Conservation (phyloP, 1,284 basidiomycete genomes). For the Neotropicomus parvogracilis region DNA sequence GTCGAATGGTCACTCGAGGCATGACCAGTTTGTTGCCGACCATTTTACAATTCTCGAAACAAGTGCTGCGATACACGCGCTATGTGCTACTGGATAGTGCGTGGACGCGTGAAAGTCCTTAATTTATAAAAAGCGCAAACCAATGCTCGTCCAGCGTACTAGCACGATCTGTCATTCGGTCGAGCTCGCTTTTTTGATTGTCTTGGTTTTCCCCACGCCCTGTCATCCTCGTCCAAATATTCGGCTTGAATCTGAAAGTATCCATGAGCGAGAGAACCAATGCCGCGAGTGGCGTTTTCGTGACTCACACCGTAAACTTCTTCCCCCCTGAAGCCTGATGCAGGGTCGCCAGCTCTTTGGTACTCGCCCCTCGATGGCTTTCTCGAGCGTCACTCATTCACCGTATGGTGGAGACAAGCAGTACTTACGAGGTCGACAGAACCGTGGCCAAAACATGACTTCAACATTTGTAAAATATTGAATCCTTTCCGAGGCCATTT, state of each 20-base stretch:
- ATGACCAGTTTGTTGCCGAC: too few species aligned
- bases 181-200: constrained; percentile 10
- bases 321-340: constrained; percentile 17
- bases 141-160: neutral
- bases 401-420: neutral
- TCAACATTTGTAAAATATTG: constrained; percentile 14
- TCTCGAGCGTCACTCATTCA: neutral
- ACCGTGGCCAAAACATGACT: constrained; percentile 23
- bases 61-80: too few species aligned
- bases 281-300: too few species aligned
- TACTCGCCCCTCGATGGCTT: constrained; percentile 21
- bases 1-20: too few species aligned
- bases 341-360: constrained; percentile 8
- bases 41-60: too few species aligned
- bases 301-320: constrained; percentile 23
- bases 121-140: neutral
- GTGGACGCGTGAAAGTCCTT: too few species aligned
- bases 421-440: constrained; percentile 15
- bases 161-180: neutral
- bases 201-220: constrained; percentile 24
- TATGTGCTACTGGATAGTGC: too few species aligned
- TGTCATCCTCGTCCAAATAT: constrained; percentile 30
- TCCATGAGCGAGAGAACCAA: neutral
- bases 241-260: constrained; percentile 21
- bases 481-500: constrained; percentile 7